A percentile compares a stretch with the other conserved stretches of the same genome.
phyloP scores from a whole-genome alignment of 1,284 basidiomycete genomes.

The Omphalotus olearius region DNA sequence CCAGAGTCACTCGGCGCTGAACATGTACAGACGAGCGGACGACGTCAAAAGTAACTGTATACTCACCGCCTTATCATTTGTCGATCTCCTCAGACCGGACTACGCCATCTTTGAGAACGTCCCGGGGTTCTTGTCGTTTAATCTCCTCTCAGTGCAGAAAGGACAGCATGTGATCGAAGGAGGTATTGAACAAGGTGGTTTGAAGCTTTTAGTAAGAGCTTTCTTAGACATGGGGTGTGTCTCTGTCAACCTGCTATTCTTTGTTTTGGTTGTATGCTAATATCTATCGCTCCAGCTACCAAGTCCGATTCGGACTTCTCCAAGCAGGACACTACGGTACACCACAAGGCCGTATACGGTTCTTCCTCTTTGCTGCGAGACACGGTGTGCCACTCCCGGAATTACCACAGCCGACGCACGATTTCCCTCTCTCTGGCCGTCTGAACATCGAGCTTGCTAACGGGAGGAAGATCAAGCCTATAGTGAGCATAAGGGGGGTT shows the following conservation, averaged over 20 bases:
- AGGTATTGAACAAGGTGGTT: constrained; percentile 61
- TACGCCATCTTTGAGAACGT: constrained; percentile 73
- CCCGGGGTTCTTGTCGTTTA: constrained; percentile 57
- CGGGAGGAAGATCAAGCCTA: constrained; percentile 35
- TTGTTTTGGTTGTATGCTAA: background rate
- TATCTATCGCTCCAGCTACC: constrained; percentile 45
- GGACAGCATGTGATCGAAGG: constrained; percentile 46
- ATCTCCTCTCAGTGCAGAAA: constrained; percentile 47
- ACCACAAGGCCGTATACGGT: constrained; percentile 65
- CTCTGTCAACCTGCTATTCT: background rate
- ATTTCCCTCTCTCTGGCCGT: constrained; percentile 37
- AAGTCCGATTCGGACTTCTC: constrained; percentile 56
- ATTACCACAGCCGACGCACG: constrained; percentile 68
- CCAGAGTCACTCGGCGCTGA: constrained; percentile 52
- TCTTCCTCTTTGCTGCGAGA: constrained; percentile 65
- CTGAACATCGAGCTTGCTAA: constrained; percentile 48
- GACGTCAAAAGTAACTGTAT: constrained; percentile 55
- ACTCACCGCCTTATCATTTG: constrained; percentile 54
- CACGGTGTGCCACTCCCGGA: constrained; percentile 48
- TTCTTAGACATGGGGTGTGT: constrained; percentile 59
- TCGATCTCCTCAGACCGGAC: constrained; percentile 58
- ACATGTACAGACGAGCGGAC: constrained; percentile 49
- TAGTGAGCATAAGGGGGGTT: constrained; percentile 41
- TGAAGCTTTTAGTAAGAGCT: constrained; percentile 58
- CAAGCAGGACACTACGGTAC: constrained; percentile 73